Percentiles rank a stretch among this genome's conserved stretches.
Evolutionary conservation across 495 filamentous ascomycete species (phyloP).

Genomic region (Durotheca rogersii): DNA sequence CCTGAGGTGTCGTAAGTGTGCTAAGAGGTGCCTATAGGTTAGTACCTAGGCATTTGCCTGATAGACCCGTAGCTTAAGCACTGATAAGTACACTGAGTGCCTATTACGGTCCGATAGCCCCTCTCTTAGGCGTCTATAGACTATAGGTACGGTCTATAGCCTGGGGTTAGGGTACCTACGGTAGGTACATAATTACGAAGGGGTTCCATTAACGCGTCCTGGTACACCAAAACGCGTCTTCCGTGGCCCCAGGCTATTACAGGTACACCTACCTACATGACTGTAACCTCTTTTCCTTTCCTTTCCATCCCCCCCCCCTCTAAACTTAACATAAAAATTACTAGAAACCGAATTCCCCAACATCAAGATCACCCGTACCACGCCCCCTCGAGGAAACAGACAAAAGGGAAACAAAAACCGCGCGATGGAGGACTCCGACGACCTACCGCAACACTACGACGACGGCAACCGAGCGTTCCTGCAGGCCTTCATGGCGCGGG

Average conservation of each 20-base stretch:
- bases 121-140: too few relatives aligned
- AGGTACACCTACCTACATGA: neutral
- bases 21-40: too few relatives aligned
- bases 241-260: neutral
- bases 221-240: conserved; percentile 12
- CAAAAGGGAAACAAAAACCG: neutral
- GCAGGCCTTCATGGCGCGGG: conserved; percentile 81
- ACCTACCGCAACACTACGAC: conserved; percentile 32
- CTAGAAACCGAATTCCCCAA: neutral
- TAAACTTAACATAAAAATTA: neutral
- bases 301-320: neutral
- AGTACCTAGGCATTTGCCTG: too few relatives aligned
- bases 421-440: conserved; percentile 24
- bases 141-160: too few relatives aligned
- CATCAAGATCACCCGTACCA: neutral
- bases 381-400: neutral
- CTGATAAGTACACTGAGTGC: too few relatives aligned
- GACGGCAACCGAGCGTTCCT: conserved; percentile 89
- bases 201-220: conserved; percentile 27
- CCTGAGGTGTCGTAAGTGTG: too few relatives aligned
- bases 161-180: neutral
- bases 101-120: too few relatives aligned
- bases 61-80: too few relatives aligned
- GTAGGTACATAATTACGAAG: neutral
- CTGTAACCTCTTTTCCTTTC: neutral